Evolutionary conservation across 768 basidiomycete species (phyloP), one percentile per base, ranked within the genome.

Genomic region (Kwoniella sp.): DNA sequence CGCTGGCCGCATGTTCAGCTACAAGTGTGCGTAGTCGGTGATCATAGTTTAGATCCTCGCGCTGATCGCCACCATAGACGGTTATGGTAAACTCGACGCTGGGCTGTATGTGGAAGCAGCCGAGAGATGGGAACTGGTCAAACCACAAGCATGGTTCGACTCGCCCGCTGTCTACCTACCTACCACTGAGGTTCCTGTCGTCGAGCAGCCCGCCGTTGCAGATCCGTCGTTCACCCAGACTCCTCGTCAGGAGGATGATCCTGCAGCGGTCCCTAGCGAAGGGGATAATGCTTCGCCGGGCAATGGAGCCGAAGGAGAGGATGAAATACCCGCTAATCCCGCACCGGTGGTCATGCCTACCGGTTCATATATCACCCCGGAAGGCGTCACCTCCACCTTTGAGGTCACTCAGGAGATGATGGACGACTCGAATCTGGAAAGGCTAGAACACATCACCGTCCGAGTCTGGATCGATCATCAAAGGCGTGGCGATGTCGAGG

Each of bases 401-500:
- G 78, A 80, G 17, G 75, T 91, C 47, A 86, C 85, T 2, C 73
- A 81, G 56, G 80, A 83, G 17, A 80, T 84, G 78, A 73, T 95
- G 54, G 67, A 77, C 23, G 76, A 81, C 29, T 79, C 83, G 61
- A 99, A 98, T 74, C 79, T 98, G 46, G 92, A 95, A 70, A 74
- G 73, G 26, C 78, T 99, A 54, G 95, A 99, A 75, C 95, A 99
- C 67, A 78, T 99, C 57, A 96, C 89, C 5, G 80, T 95, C 33
- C 81, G 82, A 50, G 90, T 98, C 2, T 95, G 89, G 87, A 92
- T 98, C 56, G 77, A 83, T n/a, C 95, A 98, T 70, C 77, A 80
- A 8, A 78, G 81, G 43, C 78, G 95, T 41, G 95, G 95, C 5
- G 91, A 98, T 64, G 87, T 98, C 9, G 90, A 96, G 74, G 88